Conservation (phyloP, 148 eudicot genomes). For the Rhododendron ovatum region DNA sequence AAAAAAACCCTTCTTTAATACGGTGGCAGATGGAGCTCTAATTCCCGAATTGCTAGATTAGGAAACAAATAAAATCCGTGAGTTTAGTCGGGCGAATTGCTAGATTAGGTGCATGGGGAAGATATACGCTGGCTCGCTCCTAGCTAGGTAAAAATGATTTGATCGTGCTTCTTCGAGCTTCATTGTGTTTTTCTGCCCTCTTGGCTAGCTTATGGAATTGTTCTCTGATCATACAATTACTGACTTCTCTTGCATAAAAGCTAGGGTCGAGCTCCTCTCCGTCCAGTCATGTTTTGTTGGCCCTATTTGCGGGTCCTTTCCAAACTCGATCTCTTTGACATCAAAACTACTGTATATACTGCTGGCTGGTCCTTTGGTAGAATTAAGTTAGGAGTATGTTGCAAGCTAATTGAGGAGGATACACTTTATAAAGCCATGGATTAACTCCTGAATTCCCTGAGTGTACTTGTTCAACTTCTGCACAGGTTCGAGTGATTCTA, state of each 20-base stretch:
- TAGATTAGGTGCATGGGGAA: background rate
- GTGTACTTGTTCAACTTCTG: no score
- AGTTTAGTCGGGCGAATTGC: background rate
- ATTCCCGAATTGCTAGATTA: background rate
- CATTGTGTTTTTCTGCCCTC: background rate
- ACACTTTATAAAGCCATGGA: no score
- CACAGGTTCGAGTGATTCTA: no score
- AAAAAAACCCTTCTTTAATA: no score
- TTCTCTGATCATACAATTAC: background rate
- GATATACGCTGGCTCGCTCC: background rate
- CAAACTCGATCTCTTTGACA: background rate
- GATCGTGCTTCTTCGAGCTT: background rate
- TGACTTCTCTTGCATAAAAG: background rate
- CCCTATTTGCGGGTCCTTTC: background rate
- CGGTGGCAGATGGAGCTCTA: background rate
- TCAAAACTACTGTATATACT: no score
- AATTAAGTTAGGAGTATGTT: no score
- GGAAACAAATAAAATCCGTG: background rate
- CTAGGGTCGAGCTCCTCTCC: background rate
- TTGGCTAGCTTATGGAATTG: background rate
- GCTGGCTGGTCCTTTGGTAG: no score
- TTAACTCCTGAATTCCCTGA: no score
- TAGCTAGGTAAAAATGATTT: background rate
- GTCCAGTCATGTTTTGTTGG: background rate
- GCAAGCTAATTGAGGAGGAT: no score